Evolutionary conservation across 192 early-diverging fungal species (phyloP).

Genomic region (Phycomyces nitens): DNA sequence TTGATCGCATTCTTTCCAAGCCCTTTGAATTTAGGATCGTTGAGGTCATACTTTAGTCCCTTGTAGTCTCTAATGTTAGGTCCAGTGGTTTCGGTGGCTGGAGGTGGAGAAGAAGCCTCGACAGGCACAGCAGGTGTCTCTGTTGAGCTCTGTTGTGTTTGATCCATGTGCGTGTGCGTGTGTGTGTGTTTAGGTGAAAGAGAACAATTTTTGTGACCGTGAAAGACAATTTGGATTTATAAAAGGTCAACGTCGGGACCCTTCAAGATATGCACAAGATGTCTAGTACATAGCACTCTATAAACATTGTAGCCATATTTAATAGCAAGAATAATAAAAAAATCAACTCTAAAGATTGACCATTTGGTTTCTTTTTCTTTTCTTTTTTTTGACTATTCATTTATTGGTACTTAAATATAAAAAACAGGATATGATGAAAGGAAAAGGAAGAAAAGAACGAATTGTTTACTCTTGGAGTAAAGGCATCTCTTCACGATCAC

Average conservation of each 20-base stretch:
- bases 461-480: background rate
- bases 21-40: constrained; percentile 38
- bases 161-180: too few relatives aligned
- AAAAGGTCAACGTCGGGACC: too few relatives aligned
- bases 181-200: background rate
- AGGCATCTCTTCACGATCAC: background rate
- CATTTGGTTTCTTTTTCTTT: too few relatives aligned
- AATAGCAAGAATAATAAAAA: too few relatives aligned
- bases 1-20: constrained; percentile 76
- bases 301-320: too few relatives aligned
- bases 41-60: constrained; percentile 20
- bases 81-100: background rate
- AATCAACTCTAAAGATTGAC: too few relatives aligned
- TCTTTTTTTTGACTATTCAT: too few relatives aligned
- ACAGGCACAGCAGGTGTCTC: background rate
- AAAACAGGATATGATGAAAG: background rate
- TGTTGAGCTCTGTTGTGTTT: too few relatives aligned
- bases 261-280: too few relatives aligned
- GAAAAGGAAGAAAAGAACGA: background rate
- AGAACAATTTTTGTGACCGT: background rate
- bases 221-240: too few relatives aligned
- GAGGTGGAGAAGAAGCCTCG: background rate
- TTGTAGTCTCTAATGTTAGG: constrained; percentile 3
- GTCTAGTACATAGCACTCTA: too few relatives aligned
- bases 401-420: background rate